Conservation (phyloP, 495 filamentous ascomycete species). For the Neurospora sublineolata region DNA sequence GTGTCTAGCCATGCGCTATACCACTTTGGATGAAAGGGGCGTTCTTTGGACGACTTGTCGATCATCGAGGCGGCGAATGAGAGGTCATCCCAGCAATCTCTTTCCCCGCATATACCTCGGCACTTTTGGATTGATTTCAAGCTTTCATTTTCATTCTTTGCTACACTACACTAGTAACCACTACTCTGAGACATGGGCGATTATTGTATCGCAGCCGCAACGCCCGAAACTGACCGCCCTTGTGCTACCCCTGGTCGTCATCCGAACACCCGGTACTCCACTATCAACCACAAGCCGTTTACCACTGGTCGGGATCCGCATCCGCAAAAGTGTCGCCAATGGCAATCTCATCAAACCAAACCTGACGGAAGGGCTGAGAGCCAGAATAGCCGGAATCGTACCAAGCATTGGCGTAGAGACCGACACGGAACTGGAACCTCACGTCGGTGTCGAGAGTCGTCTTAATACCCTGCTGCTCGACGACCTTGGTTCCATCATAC, state of each 20-base stretch:
- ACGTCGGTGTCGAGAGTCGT: slow-evolving; percentile 37
- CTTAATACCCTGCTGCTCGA: slow-evolving; percentile 28
- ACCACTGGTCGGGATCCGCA: slow-evolving; percentile 23
- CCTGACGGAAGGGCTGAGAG: slow-evolving; percentile 35
- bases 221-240: neutral
- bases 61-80: neutral
- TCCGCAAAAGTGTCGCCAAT: slow-evolving; percentile 37
- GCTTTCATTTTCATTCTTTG: neutral
- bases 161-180: no score
- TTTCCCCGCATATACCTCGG: neutral
- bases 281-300: neutral
- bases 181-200: neutral
- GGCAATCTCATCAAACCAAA: slow-evolving; percentile 46
- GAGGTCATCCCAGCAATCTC: neutral
- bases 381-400: slow-evolving; percentile 37
- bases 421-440: slow-evolving; percentile 42
- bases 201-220: neutral
- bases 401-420: slow-evolving; percentile 47
- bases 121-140: neutral
- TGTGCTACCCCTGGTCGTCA: neutral
- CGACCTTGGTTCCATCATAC: slow-evolving; percentile 39
- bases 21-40: neutral
- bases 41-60: neutral
- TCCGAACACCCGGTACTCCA: neutral
- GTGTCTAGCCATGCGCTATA: neutral